Base-by-base conservation (phyloP, 495 filamentous ascomycete species). In the Daldinia bambusicola region DNA sequence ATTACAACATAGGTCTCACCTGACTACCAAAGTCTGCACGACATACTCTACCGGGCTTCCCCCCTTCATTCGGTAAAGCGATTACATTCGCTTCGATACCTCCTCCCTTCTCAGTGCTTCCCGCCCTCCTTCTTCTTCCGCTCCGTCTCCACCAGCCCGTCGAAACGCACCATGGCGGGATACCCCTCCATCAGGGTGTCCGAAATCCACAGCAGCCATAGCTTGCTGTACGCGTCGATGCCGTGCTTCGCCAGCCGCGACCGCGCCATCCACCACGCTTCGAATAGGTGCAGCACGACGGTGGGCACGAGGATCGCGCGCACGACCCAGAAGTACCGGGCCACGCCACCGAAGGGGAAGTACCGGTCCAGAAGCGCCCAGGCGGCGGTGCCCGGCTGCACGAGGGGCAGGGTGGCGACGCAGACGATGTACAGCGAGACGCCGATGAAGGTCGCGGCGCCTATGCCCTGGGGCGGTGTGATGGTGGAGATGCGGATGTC, bases 131-230 rank as follows among this genome's bases (percentile, higher is more conserved):
- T 69, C 64, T 65, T 70, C 80, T 72, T 76, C 65, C 57, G 69
- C 70, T 66, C 70, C 38, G 61, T 63, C 70, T 71, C 55, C 8
- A 80, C 76, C 8, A 84, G 12, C 9, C 70, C 53, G 74, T 85
- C 82, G 65, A 83, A 82, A 51, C 83, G 70, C 63, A 31, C 45
- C 58, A 84, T 80, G 0, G 77, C 64, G 60, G 76, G 75, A 4
- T 55, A 56, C 13, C 83, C 83, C 72, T 84, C 83, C 3, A 81
- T 14, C 38, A 83, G 82, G 6, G 74, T 76, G 8, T 75, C 71
- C 14, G 52, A 63, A 22, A 79, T 55, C 83, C 83, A 85, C 36
- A 68, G 8, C 55, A 55, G 78, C 83, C 83, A 84, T 18, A 80
- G 61, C 50, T 5, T 1, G 16, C 66, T 72, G 1, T 74, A 75